These are phyloP conservation scores for Eutrema japonicum DNA, from an alignment of 345 rosid genomes.

Conservation along the genomic window DNA sequence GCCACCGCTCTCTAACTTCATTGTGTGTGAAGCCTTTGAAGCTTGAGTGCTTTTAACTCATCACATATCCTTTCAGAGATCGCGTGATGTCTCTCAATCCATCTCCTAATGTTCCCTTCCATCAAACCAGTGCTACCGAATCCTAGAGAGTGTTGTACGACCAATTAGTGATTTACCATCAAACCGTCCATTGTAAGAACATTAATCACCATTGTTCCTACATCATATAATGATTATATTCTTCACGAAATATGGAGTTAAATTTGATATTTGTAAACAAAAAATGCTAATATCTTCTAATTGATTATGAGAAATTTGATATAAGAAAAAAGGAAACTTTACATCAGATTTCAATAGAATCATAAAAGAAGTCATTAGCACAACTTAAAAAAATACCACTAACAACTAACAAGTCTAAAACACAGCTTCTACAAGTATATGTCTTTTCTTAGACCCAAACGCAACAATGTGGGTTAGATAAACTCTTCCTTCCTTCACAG, in stretches of 20 bases:
- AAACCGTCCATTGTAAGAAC: too few species aligned
- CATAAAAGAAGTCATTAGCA: neutral
- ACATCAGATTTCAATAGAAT: conserved; percentile 22
- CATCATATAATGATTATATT: too few species aligned
- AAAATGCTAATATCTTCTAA: neutral
- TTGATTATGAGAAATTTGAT: neutral
- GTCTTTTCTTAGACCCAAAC: conserved; percentile 79
- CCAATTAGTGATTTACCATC: too few species aligned
- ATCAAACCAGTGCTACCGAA: too few species aligned
- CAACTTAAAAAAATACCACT: neutral
- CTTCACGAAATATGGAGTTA: neutral
- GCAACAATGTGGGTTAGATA: conserved; percentile 77
- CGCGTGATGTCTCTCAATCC: too few species aligned
- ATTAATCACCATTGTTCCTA: too few species aligned
- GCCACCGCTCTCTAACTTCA: too few species aligned
- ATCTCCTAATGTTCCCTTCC: too few species aligned
- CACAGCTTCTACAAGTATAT: conserved; percentile 76
- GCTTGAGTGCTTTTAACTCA: too few species aligned
- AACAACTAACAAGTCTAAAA: conserved; percentile 40
- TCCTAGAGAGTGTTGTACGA: too few species aligned
- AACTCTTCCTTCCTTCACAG: conserved; percentile 79
- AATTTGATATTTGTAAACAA: neutral
- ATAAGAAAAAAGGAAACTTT: neutral
- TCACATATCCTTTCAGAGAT: too few species aligned
- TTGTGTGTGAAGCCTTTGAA: too few species aligned